Conservation (phyloP, 352 stramenopile genomes). For the Pythium plurisporium region DNA sequence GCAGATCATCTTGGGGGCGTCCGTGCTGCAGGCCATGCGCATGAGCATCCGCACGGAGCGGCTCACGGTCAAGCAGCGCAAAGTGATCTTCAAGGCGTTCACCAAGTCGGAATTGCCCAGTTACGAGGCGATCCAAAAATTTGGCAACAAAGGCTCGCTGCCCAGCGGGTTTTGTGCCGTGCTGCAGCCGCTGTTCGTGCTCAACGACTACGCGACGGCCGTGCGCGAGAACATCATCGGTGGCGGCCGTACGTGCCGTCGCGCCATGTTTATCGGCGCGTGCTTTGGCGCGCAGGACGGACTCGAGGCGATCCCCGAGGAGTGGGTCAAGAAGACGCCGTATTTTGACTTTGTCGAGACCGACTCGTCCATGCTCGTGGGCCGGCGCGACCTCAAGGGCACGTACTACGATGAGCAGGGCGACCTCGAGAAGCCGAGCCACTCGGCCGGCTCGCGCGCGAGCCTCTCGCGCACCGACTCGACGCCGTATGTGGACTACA, state of each 20-base stretch:
- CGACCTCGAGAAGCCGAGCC: slow-evolving; percentile 32
- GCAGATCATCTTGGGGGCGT: slow-evolving; percentile 72
- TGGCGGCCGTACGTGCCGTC: slow-evolving; percentile 66
- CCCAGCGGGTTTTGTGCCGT: slow-evolving; percentile 68
- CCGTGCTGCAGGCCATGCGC: slow-evolving; percentile 74
- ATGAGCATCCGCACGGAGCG: slow-evolving; percentile 80
- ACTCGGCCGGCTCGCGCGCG: slow-evolving; percentile 5
- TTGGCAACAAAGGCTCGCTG: slow-evolving; percentile 68
- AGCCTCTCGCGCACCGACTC: slow-evolving; percentile 21
- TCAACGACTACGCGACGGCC: slow-evolving; percentile 73
- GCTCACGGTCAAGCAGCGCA: slow-evolving; percentile 76
- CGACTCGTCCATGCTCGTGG: slow-evolving; percentile 61
- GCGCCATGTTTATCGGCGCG: slow-evolving; percentile 78
- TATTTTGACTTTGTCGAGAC: slow-evolving; percentile 81
- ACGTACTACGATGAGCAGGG: slow-evolving; percentile 35
- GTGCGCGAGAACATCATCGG: slow-evolving; percentile 83
- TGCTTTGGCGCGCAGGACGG: slow-evolving; percentile 78
- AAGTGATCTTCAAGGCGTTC: slow-evolving; percentile 83
- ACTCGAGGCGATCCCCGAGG: slow-evolving; percentile 55
- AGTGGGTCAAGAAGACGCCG: slow-evolving; percentile 76
- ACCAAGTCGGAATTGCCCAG: slow-evolving; percentile 77
- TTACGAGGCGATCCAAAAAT: slow-evolving; percentile 82
- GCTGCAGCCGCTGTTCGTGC: slow-evolving; percentile 71
- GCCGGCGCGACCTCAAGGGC: slow-evolving; percentile 57
- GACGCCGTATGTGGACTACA: slow-evolving; percentile 61